Conservation (phyloP, 2,329 filamentous ascomycete genomes). For the Cordyceps pruinosa region DNA sequence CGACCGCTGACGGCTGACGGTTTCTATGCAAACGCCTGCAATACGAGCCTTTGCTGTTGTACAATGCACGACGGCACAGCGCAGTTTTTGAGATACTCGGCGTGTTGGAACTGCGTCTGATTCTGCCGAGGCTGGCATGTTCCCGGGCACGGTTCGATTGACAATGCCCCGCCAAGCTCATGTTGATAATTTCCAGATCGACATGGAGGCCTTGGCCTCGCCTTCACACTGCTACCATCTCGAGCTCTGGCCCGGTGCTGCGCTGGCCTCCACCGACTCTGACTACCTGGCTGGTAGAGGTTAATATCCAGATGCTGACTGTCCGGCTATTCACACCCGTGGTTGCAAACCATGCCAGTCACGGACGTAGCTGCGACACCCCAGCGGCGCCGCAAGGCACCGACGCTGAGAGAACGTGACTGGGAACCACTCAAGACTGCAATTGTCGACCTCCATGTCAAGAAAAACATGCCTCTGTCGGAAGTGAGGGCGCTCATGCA, state of each 20-base stretch:
- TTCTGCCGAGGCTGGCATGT: too few relatives aligned
- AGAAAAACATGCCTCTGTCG: not conserved
- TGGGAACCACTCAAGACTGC: constrained; percentile 1
- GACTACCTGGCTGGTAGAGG: not conserved
- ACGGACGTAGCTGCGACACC: not conserved
- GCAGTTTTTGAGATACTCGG: too few relatives aligned
- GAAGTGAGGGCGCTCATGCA: not conserved
- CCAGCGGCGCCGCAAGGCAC: constrained; percentile 1
- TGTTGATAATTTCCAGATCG: not conserved
- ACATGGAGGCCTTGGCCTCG: too few relatives aligned
- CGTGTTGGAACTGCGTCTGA: too few relatives aligned
- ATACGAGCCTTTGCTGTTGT: too few relatives aligned
- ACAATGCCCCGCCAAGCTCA: not conserved
- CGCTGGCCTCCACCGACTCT: too few relatives aligned
- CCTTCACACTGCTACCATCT: not conserved
- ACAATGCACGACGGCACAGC: too few relatives aligned
- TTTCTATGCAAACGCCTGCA: too few relatives aligned
- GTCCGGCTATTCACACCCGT: not conserved
- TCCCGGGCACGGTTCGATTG: not conserved
- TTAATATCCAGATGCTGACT: not conserved
- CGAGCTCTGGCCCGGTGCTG: too few relatives aligned
- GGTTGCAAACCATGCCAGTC: not conserved
- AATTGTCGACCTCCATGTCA: not conserved
- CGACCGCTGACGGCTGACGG: too few relatives aligned
- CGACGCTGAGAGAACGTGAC: not conserved